These are phyloP conservation scores for Camelina neglecta DNA, from an alignment of 345 rosid species.

Conservation along the genomic window DNA sequence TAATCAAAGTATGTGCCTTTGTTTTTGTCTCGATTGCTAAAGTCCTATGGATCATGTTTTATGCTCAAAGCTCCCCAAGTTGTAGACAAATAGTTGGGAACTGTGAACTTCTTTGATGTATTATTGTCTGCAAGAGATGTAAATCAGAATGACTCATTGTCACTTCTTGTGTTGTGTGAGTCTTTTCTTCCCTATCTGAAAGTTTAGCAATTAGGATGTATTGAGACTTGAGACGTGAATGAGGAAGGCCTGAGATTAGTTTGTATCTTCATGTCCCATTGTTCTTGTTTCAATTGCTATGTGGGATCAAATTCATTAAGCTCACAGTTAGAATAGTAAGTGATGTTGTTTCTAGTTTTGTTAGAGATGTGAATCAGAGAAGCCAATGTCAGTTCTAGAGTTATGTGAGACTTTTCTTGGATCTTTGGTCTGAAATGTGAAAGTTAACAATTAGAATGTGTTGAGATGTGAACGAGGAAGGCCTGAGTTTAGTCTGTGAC, in stretches of 20 bases:
- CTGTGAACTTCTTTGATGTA: neutral
- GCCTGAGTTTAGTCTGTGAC: neutral
- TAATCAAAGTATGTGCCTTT: too few species aligned
- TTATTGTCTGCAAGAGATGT: neutral
- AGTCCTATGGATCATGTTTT: too few species aligned
- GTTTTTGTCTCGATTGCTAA: too few species aligned
- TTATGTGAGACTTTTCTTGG: neutral
- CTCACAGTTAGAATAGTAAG: too few species aligned
- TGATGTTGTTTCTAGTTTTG: neutral
- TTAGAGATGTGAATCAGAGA: neutral
- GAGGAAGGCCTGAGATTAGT: neutral
- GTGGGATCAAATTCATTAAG: too few species aligned
- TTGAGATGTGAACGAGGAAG: neutral
- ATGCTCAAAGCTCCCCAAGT: too few species aligned
- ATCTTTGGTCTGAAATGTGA: too few species aligned
- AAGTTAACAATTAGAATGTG: neutral
- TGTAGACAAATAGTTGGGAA: too few species aligned
- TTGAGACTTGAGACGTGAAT: neutral
- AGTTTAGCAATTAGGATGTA: neutral
- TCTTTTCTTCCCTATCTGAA: neutral
- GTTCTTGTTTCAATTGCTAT: neutral
- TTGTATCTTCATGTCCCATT: neutral
- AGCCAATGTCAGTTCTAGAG: neutral
- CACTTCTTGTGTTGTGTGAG: conserved; percentile 9
- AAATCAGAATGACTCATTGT: neutral